Evolutionary conservation across 371 early-diverging fungal species (phyloP).

Genomic region (Rhizopus sp.): DNA sequence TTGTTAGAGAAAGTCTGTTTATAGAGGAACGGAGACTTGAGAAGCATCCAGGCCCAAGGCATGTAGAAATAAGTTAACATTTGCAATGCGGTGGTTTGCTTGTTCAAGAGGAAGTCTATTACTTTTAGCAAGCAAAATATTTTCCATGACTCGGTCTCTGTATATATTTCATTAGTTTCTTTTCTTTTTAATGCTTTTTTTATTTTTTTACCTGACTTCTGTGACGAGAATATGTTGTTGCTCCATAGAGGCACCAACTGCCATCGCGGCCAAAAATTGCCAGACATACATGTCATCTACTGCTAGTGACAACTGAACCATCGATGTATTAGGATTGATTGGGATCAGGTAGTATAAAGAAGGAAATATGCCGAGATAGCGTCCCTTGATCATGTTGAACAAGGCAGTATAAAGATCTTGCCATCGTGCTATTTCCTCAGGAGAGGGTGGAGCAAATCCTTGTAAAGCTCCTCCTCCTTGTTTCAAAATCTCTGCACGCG

Average conservation of each 20-base stretch:
- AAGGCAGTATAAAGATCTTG: constrained; percentile 75
- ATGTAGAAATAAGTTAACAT: constrained; percentile 93
- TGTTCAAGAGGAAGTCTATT: constrained; percentile 62
- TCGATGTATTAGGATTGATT: constrained; percentile 49
- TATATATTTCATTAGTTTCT: background rate
- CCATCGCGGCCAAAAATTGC: constrained; percentile 97
- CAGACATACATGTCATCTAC: constrained; percentile 94
- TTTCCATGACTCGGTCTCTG: constrained; percentile 85
- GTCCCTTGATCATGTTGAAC: constrained; percentile 73
- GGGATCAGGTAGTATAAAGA: constrained; percentile 53
- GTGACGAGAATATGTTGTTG: constrained; percentile 92
- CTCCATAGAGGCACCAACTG: constrained; percentile 89
- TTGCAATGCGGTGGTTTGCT: constrained; percentile 70
- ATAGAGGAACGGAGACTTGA: constrained; percentile 66
- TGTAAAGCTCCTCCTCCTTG: constrained; percentile 70
- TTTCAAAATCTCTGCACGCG: constrained; percentile 87
- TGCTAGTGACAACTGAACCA: constrained; percentile 37
- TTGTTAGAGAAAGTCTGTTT: constrained; percentile 13
- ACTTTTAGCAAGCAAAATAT: constrained; percentile 68
- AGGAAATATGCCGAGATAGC: constrained; percentile 79
- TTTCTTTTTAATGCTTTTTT: background rate
- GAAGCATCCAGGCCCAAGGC: constrained; percentile 93
- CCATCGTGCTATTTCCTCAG: constrained; percentile 71
- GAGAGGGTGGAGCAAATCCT: constrained; percentile 57
- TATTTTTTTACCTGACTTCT: constrained; percentile 74